Conservation (phyloP, 306 rosid genomes). For the Dalbergia cochinchinensis region DNA sequence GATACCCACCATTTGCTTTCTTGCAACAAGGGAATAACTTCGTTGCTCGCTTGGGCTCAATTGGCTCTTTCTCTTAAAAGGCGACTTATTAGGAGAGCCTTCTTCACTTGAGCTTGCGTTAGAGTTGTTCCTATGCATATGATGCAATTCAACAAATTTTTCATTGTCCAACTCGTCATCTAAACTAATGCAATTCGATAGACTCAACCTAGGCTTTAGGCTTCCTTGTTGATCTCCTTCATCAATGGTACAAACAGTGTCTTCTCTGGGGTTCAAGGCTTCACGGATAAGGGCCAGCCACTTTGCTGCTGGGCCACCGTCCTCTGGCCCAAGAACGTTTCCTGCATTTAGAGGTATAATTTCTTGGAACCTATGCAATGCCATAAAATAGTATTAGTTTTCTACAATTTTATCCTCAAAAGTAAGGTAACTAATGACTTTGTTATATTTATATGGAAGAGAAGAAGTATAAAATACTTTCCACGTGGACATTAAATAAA, state of each 20-base stretch:
- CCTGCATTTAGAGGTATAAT: conserved; percentile 90
- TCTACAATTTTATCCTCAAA: not conserved
- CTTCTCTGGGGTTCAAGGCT: conserved; percentile 57
- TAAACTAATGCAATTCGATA: not conserved
- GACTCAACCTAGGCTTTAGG: conserved; percentile 56
- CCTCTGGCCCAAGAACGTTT: conserved; percentile 88
- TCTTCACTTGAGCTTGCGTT: no score
- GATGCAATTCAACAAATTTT: no score
- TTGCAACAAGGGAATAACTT: conserved; percentile 62
- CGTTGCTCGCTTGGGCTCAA: not conserved
- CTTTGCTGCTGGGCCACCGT: conserved; percentile 74
- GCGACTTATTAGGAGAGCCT: no score
- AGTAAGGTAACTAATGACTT: no score
- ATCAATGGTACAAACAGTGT: not conserved
- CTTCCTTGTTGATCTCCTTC: conserved; percentile 14
- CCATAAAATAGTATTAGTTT: not conserved
- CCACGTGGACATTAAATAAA: not conserved
- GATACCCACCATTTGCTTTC: conserved; percentile 97
- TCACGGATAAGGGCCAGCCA: conserved; percentile 73
- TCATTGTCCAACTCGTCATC: no score
- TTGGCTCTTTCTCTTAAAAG: not conserved
- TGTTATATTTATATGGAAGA: no score
- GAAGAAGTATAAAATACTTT: not conserved
- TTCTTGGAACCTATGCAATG: conserved; percentile 80
- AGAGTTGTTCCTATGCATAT: no score